Evolutionary conservation across 352 stramenopile species (phyloP), one percentile per base, ranked within the genome.

Genomic region (Phytopythium vexans): DNA sequence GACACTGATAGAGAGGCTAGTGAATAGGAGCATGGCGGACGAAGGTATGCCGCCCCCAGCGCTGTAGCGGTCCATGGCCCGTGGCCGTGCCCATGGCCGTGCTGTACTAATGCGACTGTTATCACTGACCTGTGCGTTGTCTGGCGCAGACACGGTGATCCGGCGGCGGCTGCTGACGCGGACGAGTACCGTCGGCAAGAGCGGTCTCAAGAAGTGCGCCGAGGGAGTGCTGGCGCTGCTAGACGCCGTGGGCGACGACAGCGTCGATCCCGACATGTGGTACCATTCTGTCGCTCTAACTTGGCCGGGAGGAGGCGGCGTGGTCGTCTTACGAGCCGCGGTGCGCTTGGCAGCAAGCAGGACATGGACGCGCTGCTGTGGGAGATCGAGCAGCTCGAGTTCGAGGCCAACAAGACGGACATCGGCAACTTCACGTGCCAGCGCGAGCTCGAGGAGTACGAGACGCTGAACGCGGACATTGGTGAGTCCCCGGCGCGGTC

Each of bases 311-410:
- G 39, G n/a, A 43, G 34, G 46, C 16, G 12, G 6, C 32, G 46
- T 41, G n/a, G n/a, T n/a, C n/a, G n/a, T n/a, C n/a, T 27, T 38
- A 41, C 27, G 34, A 8, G 12, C 8, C n/a, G 5, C 14, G 6
- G 10, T 11, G 3, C 2, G 45, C 33, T 15, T 11, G 8, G 49
- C 45, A 85, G 74, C 54, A 86, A 83, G 57, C 69, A 83, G 37
- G 79, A 88, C 52, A 68, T 92, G 49, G 82, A 92, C 41, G 54
- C 69, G 52, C 67, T 93, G n/a, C 66, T 93, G 34, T 95, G 85
- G 85, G 85, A 95, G 54, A 70, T 95, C 55, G 82, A 93, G 52
- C 78, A 93, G 60, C 58, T 93, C 8, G 77, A 93, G 66, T 88
- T 89, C 32, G 85, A 95, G 52, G 82, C 85, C 15, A 86, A 78